Base-by-base conservation (phyloP, 2,329 filamentous ascomycete genomes). In the Canariomyces notabilis region DNA sequence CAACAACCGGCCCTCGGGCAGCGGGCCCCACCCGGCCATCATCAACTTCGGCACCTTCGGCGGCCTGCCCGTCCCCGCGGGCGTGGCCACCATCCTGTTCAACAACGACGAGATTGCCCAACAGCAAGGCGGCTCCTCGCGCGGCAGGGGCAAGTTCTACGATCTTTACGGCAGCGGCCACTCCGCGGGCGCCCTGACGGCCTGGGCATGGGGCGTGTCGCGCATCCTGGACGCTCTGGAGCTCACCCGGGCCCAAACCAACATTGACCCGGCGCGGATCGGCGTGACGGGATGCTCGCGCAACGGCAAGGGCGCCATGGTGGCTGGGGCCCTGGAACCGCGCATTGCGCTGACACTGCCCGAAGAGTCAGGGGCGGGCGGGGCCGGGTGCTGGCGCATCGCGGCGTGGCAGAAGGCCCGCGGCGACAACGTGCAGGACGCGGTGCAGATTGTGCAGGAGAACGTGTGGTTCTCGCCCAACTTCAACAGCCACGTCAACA, bases 401-500 rank as follows among this genome's bases (percentile, higher is more conserved):
- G 55, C 43, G 8, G 26, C 31, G 12, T 51, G 42, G 57, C 61
- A 64, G 39, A 67, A 69, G 50, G 69, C 67, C 22, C 67, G 69
- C 52, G 55, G 55, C 2, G 19, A 50, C 8, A 69, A 70, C 34
- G 71, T 75, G 22, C 73, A 77, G 57, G 74, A 72, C 4, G 67
- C 73, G 2, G 59, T 64, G 19, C 63, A 77, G 60, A 77, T 77
- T 38, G 65, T 76, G 4, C 63, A 58, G n/a, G 74, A 76, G 57
- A 76, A 78, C 43, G 70, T 72, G 4, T 77, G 74, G 74, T 75
- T 76, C 64, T 70, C 71, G 19, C 15, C 64, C 1, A 58, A 57
- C 19, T 77, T 77, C 60, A 68, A 74, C 43, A 82, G 69, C 32
- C 62, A 67, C 49, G 64, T 67, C 74, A 76, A 82, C 66, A 70